These are phyloP conservation scores for Pythium biforme DNA, from an alignment of 352 stramenopile genomes.

Conservation along the genomic window DNA sequence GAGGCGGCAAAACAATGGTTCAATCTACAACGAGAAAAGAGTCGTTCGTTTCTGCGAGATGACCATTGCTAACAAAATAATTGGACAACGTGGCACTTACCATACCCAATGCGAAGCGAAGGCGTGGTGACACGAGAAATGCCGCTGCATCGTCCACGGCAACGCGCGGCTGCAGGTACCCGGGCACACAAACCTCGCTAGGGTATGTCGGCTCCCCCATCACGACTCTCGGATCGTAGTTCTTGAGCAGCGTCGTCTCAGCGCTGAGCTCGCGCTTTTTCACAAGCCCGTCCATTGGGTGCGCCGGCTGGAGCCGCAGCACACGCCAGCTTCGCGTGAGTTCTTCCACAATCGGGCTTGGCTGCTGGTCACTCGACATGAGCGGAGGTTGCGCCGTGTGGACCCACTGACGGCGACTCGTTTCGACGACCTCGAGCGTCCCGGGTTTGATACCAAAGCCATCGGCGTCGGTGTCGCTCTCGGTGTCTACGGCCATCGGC, in stretches of 20 bases:
- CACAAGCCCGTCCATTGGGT: slow-evolving; percentile 11
- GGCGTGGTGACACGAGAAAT: slow-evolving; percentile 40
- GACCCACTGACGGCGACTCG: slow-evolving; percentile 12
- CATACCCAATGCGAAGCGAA: slow-evolving; percentile 55
- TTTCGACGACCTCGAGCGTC: slow-evolving; percentile 17
- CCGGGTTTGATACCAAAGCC: slow-evolving; percentile 21
- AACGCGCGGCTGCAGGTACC: slow-evolving; percentile 43
- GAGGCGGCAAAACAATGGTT: slow-evolving; percentile 58
- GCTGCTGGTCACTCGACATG: background rate
- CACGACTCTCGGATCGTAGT: slow-evolving; percentile 59
- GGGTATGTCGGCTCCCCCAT: slow-evolving; percentile 46
- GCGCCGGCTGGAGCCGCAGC: slow-evolving; percentile 12
- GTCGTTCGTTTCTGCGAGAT: too few species aligned
- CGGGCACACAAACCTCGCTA: slow-evolving; percentile 34
- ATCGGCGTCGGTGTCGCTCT: slow-evolving; percentile 3
- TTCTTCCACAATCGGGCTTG: slow-evolving; percentile 22
- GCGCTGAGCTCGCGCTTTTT: slow-evolving; percentile 22
- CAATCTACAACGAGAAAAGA: too few species aligned
- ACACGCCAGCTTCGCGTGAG: slow-evolving; percentile 21
- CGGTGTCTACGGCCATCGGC: background rate
- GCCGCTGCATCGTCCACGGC: slow-evolving; percentile 49
- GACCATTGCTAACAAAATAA: too few species aligned
- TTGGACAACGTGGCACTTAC: slow-evolving; percentile 34
- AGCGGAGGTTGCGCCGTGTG: slow-evolving; percentile 9
- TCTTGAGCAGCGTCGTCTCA: slow-evolving; percentile 52